phyloP scores from a whole-genome alignment of 2,329 filamentous ascomycete species.

The Eutypella sp. region DNA sequence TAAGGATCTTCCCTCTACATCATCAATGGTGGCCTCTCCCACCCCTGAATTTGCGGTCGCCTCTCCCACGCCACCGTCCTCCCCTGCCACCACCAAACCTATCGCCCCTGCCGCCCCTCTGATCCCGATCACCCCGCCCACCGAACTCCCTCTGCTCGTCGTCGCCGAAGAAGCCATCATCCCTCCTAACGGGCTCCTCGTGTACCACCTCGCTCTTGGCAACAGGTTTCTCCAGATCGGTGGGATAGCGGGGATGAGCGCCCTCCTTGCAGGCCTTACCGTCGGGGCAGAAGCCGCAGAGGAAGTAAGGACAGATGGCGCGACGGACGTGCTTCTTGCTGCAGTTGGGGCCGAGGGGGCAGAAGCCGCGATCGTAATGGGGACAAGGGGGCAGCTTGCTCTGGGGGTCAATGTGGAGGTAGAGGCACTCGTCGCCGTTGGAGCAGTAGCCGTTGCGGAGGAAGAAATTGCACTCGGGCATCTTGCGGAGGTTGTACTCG shows the following conservation, averaged over 20 bases:
- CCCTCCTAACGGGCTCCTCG: constrained; percentile 40
- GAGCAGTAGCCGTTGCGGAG: constrained; percentile 90
- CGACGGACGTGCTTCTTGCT: constrained; percentile 84
- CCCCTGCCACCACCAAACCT: constrained; percentile 30
- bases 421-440: constrained; percentile 94
- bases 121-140: constrained; percentile 22
- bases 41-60: constrained; percentile 29
- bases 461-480: constrained; percentile 98
- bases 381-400: constrained; percentile 76
- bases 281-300: constrained; percentile 92
- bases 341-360: constrained; percentile 81
- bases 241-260: constrained; percentile 77
- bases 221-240: constrained; percentile 69
- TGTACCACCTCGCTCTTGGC: constrained; percentile 61
- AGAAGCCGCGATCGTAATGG: constrained; percentile 93
- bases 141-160: constrained; percentile 23
- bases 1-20: too few species aligned
- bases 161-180: constrained; percentile 38
- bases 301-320: constrained; percentile 75
- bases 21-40: constrained; percentile 26
- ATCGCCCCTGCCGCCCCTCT: constrained; percentile 26
- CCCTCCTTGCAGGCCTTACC: constrained; percentile 69
- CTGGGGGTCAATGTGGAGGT: constrained; percentile 82
- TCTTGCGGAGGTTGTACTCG: constrained; percentile 96
- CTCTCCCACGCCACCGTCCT: constrained; percentile 24